Conservation (phyloP, 306 rosid species). For the Alnus rubra region DNA sequence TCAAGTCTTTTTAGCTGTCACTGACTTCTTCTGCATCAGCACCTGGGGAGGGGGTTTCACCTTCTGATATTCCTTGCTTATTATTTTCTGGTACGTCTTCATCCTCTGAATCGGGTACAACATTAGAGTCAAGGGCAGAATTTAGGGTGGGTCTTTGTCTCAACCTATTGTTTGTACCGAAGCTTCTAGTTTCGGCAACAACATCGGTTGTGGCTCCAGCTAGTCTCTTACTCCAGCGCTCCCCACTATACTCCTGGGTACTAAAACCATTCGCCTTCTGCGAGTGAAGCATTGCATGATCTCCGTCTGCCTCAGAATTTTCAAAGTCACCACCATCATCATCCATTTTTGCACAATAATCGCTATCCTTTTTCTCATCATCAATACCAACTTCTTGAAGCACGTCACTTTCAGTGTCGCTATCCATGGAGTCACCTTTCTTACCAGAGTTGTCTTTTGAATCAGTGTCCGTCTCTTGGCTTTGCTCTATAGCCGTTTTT, state of each 20-base stretch:
- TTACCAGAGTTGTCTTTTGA: constrained; percentile 41
- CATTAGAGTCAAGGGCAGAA: constrained; percentile 55
- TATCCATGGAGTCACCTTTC: constrained; percentile 27
- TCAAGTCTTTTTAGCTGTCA: constrained; percentile 1
- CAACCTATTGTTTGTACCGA: constrained; percentile 57
- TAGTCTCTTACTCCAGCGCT: constrained; percentile 45
- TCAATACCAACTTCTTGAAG: constrained; percentile 30
- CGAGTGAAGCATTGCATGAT: constrained; percentile 26
- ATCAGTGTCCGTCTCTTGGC: constrained; percentile 33
- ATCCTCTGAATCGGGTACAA: constrained; percentile 61
- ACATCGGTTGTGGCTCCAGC: constrained; percentile 45
- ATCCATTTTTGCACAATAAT: constrained; percentile 25
- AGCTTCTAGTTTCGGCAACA: constrained; percentile 44
- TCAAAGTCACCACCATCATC: constrained; percentile 28
- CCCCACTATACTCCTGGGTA: constrained; percentile 27
- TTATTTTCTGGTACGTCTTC: constrained; percentile 11
- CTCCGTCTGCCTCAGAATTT: constrained; percentile 36
- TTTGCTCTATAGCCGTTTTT: constrained; percentile 25
- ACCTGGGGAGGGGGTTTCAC: neutral
- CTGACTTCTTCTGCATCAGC: constrained; percentile 11
- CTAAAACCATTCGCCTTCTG: neutral
- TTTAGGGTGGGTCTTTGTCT: constrained; percentile 84
- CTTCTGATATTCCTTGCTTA: neutral
- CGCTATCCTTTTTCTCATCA: constrained; percentile 36
- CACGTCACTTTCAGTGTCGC: constrained; percentile 35